A percentile compares a stretch with the other conserved stretches of the same genome.
Evolutionary conservation across 305 asterid species (phyloP).

Genomic region (Andrographis paniculata): DNA sequence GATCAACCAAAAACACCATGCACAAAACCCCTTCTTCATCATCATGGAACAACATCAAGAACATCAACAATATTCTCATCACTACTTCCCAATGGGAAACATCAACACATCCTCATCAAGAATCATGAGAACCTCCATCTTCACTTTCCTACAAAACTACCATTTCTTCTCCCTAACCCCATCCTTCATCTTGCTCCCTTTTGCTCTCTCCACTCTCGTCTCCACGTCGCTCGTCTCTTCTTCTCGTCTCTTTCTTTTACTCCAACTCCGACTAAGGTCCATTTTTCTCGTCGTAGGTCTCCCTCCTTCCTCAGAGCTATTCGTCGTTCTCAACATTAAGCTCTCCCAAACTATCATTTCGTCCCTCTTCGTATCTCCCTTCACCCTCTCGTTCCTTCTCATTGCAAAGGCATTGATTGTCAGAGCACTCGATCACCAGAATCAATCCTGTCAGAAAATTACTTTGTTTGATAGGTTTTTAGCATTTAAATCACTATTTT

Average conservation of each 20-base stretch:
- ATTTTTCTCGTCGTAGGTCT: conserved; percentile 56
- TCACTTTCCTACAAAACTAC: conserved; percentile 44
- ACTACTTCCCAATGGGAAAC: background rate
- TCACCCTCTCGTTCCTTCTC: conserved; percentile 57
- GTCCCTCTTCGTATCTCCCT: conserved; percentile 42
- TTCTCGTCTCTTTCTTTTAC: conserved; percentile 22
- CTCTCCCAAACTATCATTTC: conserved; percentile 59
- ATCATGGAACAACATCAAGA: background rate
- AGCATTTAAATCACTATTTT: conserved; percentile 27
- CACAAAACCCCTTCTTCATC: background rate
- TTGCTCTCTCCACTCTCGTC: conserved; percentile 45
- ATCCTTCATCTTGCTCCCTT: conserved; percentile 47
- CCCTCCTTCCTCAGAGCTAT: conserved; percentile 45
- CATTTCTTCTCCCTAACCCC: conserved; percentile 48
- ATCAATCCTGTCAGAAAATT: background rate
- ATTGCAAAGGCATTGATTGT: conserved; percentile 40
- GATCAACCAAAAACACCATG: no score
- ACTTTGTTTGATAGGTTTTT: conserved; percentile 19
- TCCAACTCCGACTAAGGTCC: conserved; percentile 34
- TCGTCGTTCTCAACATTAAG: conserved; percentile 42
- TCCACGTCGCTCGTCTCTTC: conserved; percentile 40
- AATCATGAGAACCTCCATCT: conserved; percentile 60
- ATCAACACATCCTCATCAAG: conserved; percentile 11
- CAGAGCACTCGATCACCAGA: conserved; percentile 20
- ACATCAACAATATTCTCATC: background rate